Conservation (phyloP, 345 rosid genomes). For the Diplotaxis tenuifolia region DNA sequence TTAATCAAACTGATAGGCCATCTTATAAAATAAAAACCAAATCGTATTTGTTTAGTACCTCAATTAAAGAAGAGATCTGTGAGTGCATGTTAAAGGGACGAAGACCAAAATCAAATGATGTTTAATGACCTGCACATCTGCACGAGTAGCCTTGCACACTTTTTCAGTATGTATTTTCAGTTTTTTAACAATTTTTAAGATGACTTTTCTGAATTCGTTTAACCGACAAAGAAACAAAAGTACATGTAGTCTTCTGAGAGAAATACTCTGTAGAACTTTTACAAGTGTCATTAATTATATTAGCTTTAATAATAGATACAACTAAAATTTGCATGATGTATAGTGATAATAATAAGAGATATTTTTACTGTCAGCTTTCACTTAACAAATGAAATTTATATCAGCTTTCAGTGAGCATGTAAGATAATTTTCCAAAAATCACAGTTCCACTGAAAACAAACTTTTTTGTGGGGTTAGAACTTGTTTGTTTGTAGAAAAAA, state of each 20-base stretch:
- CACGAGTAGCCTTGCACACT: not conserved
- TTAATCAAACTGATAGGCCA: not conserved
- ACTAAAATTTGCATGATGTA: not conserved
- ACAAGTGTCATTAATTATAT: constrained; percentile 15
- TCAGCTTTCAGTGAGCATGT: not conserved
- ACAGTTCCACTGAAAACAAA: too few species aligned
- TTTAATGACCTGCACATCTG: not conserved
- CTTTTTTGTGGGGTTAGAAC: too few species aligned
- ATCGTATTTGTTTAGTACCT: not conserved
- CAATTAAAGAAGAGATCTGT: not conserved
- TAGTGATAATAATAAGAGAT: not conserved
- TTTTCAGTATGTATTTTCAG: not conserved
- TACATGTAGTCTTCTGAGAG: constrained; percentile 26
- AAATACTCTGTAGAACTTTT: constrained; percentile 13
- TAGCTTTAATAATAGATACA: constrained; percentile 7
- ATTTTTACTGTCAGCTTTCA: constrained; percentile 14
- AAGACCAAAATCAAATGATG: not conserved
- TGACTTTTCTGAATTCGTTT: constrained; percentile 4
- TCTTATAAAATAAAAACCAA: not conserved
- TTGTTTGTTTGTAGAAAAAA: too few species aligned
- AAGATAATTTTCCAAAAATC: too few species aligned
- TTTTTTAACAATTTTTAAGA: not conserved
- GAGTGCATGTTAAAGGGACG: not conserved
- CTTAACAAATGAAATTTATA: not conserved
- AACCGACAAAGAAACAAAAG: constrained; percentile 15